These are phyloP conservation scores for Thermothelomyces thermophilus DNA, from an alignment of 2,329 filamentous ascomycete species.

Conservation along the genomic window DNA sequence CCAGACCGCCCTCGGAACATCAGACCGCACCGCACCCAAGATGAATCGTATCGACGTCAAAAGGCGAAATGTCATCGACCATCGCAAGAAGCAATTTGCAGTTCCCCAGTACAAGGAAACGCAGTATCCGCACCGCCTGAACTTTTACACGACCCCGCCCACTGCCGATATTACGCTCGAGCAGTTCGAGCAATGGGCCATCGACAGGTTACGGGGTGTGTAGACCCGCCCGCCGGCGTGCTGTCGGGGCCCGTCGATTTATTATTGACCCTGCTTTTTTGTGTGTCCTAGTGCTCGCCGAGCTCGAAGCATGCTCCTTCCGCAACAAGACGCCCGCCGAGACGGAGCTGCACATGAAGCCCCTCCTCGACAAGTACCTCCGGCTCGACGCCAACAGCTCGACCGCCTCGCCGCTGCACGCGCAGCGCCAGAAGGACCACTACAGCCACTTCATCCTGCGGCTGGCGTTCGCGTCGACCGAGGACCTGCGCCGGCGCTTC, in stretches of 20 bases:
- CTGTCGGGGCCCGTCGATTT: neutral
- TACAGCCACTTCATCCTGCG: slow-evolving; percentile 97
- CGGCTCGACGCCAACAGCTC: slow-evolving; percentile 73
- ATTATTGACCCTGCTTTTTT: neutral
- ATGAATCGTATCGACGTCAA: slow-evolving; percentile 61
- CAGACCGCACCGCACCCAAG: neutral
- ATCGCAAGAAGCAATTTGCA: slow-evolving; percentile 83
- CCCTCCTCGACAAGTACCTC: slow-evolving; percentile 80
- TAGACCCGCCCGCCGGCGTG: neutral
- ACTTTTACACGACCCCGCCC: slow-evolving; percentile 83
- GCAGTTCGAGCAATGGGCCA: slow-evolving; percentile 98
- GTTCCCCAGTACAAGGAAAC: slow-evolving; percentile 68
- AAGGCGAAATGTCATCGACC: slow-evolving; percentile 66
- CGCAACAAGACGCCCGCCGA: slow-evolving; percentile 82
- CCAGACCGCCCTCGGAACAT: neutral
- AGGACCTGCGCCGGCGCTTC: slow-evolving; percentile 83
- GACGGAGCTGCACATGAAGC: slow-evolving; percentile 75
- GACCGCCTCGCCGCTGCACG: slow-evolving; percentile 47
- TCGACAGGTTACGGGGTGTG: slow-evolving; percentile 65
- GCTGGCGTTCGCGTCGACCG: slow-evolving; percentile 84
- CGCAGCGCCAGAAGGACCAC: slow-evolving; percentile 88
- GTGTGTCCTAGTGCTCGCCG: slow-evolving; percentile 60
- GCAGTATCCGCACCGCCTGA: slow-evolving; percentile 78
- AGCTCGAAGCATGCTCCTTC: slow-evolving; percentile 91
- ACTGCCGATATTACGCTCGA: slow-evolving; percentile 93